Percentiles rank a stretch among this genome's conserved stretches.
These are phyloP conservation scores for Cryphonectria nitschkei DNA, from an alignment of 2,329 filamentous ascomycete species.

Conservation along the genomic window DNA sequence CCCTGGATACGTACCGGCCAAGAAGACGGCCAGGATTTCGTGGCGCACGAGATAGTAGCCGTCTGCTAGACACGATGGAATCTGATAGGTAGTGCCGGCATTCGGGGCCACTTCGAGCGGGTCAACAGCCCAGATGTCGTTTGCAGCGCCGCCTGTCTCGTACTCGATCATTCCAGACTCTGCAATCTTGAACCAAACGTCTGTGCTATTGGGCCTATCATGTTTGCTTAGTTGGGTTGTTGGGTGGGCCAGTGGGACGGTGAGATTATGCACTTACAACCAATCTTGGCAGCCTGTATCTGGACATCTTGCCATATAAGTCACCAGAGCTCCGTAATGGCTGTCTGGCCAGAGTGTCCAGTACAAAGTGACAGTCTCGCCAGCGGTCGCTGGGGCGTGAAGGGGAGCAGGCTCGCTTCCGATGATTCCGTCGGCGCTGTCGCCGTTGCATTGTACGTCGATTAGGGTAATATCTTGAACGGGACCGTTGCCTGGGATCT, in stretches of 20 bases:
- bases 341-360: constrained; percentile 59
- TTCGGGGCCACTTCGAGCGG: constrained; percentile 49
- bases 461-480: constrained; percentile 31
- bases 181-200: constrained; percentile 62
- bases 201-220: constrained; percentile 29
- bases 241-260: too few relatives aligned
- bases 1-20: constrained; percentile 52
- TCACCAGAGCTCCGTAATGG: constrained; percentile 59
- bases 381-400: constrained; percentile 56
- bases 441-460: constrained; percentile 61
- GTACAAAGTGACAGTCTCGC: constrained; percentile 54
- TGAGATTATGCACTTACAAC: constrained; percentile 36
- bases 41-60: constrained; percentile 64
- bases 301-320: constrained; percentile 64
- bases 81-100: constrained; percentile 53
- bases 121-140: constrained; percentile 51
- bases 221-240: constrained; percentile 24
- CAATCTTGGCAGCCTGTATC: constrained; percentile 54
- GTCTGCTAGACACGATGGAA: constrained; percentile 54
- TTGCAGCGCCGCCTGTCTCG: constrained; percentile 47
- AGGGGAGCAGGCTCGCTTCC: constrained; percentile 57
- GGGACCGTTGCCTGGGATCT: constrained; percentile 5
- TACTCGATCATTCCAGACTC: constrained; percentile 42
- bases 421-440: constrained; percentile 49
- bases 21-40: constrained; percentile 60